Evolutionary conservation across 495 filamentous ascomycete species (phyloP).

Genomic region (Hypoxylon fuscum): DNA sequence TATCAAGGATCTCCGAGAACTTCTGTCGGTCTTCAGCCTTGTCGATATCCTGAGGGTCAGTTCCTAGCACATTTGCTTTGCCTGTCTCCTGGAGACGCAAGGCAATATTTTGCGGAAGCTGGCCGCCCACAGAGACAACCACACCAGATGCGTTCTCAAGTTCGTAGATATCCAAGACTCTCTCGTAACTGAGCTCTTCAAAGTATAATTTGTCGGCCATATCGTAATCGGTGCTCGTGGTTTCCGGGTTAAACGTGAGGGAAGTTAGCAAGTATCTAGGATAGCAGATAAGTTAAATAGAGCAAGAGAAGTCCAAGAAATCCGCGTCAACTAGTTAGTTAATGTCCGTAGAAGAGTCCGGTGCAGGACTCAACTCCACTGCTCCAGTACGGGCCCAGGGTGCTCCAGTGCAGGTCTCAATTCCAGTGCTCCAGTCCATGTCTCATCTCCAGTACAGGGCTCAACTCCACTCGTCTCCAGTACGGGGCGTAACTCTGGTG

Average conservation of each 20-base stretch:
- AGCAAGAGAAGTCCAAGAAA: constrained; percentile 2
- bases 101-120: constrained; percentile 97
- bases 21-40: constrained; percentile 97
- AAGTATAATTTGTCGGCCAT: constrained; percentile 96
- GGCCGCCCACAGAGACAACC: constrained; percentile 93
- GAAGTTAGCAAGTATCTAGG: constrained; percentile 43
- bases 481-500: too few species aligned
- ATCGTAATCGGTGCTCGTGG: constrained; percentile 89
- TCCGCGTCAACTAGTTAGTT: too few species aligned
- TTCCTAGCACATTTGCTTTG: constrained; percentile 88
- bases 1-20: constrained; percentile 96
- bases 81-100: constrained; percentile 93
- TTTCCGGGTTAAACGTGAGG: constrained; percentile 80
- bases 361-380: too few species aligned
- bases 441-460: too few species aligned
- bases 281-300: too few species aligned
- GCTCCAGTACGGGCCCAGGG: too few species aligned
- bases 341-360: too few species aligned
- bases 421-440: too few species aligned
- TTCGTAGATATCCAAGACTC: constrained; percentile 99
- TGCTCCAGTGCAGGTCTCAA: too few species aligned
- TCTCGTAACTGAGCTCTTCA: constrained; percentile 95
- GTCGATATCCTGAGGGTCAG: constrained; percentile 92
- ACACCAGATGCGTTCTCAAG: constrained; percentile 87
- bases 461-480: too few species aligned